A percentile compares a stretch with the other conserved stretches of the same genome.
These are phyloP conservation scores for Trichothecium roseum DNA, from an alignment of 2,329 filamentous ascomycete genomes.

Conservation along the genomic window DNA sequence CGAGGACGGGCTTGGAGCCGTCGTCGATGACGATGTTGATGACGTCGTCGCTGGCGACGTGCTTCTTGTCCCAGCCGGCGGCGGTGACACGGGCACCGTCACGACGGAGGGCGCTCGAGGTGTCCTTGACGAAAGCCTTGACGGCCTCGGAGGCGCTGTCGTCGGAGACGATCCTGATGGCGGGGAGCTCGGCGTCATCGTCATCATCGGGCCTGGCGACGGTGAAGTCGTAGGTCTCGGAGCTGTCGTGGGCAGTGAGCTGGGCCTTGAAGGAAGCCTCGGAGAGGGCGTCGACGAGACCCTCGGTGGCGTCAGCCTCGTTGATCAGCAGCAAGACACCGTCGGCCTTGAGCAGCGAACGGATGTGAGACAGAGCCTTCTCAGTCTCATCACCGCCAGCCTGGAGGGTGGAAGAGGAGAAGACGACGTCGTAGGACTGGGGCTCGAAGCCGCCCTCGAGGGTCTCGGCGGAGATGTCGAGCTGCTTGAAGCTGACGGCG, in stretches of 20 bases:
- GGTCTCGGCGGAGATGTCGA: not conserved
- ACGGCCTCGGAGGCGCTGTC: not conserved
- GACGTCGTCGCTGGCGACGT: conserved; percentile 1
- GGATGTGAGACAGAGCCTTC: not conserved
- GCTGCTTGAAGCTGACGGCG: conserved; percentile 1
- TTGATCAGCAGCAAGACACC: conserved; percentile 1
- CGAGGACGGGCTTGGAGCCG: conserved; percentile 2
- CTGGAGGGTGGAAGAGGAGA: conserved; percentile 15
- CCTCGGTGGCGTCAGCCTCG: not conserved
- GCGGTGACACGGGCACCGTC: not conserved
- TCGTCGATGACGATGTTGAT: conserved; percentile 5
- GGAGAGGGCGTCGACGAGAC: not conserved
- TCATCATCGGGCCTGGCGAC: conserved; percentile 3
- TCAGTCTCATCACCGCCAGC: not conserved
- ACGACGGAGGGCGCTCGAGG: conserved; percentile 1
- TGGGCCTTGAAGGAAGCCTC: conserved; percentile 4
- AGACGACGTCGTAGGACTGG: conserved; percentile 24
- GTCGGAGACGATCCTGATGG: no score
- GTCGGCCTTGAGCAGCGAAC: conserved; percentile 2
- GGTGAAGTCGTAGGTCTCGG: not conserved
- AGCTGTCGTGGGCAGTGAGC: not conserved
- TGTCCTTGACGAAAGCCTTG: not conserved
- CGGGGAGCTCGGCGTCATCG: not conserved
- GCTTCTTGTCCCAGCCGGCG: not conserved
- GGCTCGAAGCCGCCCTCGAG: conserved; percentile 17